Base-by-base conservation (phyloP, 306 rosid species). In the Lotus japonicus region DNA sequence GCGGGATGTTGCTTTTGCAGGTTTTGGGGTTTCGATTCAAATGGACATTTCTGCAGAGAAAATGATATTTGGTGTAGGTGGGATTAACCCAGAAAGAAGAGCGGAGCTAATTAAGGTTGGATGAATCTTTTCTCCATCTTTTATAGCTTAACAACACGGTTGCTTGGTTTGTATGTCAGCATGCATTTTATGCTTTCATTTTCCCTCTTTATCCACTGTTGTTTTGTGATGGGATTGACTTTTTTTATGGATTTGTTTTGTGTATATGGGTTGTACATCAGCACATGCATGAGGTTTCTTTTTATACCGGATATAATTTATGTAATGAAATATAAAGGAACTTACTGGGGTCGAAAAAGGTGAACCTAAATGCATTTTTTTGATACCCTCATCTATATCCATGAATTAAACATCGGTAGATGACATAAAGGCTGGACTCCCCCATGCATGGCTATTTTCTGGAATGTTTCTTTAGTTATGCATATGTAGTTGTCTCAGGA, bases 1-100 rank as follows among this genome's bases (percentile, higher is more conserved):
- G 77, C 75, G 97, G 41, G 98, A 94, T 41, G 96, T 94, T 73
- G 98, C 98, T 31, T 90, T 90, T 72, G 97, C 98, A 3, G 97
- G 98, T 36, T 92, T 86, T 66, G 98, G 85, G 2, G 89, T 94
- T 80, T 83, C 97, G 23, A 88, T 94, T 42, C 98, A 94, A 56
- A 90, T 94, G 90, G 94, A 90, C 68, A 68, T 92, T 73, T 94
- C 98, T 55, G 97, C 98, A 0, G 89, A 90, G 69, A 94, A 90
- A 68, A 61, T 94, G 86, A 83, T 94, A 45, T 79, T 75, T 73
- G 96, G 98, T 39, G 97, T 90, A 10, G 80, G 55, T 3, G 97
- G 96, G 61, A 79, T 86, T 70, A 94, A 88, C 63, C 92, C 94
- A 1, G 55, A 79, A 51, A 87, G 98, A 81, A 90, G 95, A 85